These are phyloP conservation scores for Elaeis oleifera DNA, from an alignment of 202 grass and related monocot genomes.

Conservation along the genomic window DNA sequence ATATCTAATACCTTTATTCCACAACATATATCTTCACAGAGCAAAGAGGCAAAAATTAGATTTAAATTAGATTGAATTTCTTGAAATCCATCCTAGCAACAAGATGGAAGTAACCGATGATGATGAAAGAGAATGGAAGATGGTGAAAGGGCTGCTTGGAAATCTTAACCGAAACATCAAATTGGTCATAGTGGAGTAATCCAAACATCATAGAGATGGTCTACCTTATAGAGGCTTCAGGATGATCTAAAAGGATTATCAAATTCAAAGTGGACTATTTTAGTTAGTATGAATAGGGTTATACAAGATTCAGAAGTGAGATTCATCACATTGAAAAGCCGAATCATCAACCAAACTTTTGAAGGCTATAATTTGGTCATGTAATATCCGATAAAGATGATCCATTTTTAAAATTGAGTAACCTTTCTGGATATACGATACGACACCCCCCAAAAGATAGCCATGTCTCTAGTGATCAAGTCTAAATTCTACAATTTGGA, in stretches of 20 bases:
- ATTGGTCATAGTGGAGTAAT: constrained; percentile 35
- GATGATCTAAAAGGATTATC: background rate
- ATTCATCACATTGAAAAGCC: too few relatives aligned
- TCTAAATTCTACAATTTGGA: too few relatives aligned
- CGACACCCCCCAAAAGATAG: too few relatives aligned
- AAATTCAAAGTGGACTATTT: too few relatives aligned
- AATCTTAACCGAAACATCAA: constrained; percentile 23
- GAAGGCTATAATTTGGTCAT: too few relatives aligned
- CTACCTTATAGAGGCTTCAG: constrained; percentile 34
- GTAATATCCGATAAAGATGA: too few relatives aligned
- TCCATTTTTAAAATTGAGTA: too few relatives aligned
- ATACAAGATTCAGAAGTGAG: too few relatives aligned
- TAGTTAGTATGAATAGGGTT: too few relatives aligned
- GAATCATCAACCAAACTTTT: too few relatives aligned
- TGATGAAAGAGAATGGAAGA: constrained; percentile 31
- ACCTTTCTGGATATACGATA: too few relatives aligned
- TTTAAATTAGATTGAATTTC: background rate
- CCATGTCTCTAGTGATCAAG: too few relatives aligned
- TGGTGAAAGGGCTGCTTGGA: constrained; percentile 27
- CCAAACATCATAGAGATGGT: constrained; percentile 41
- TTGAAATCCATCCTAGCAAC: background rate
- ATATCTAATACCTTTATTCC: constrained; percentile 30
- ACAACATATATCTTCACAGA: constrained; percentile 24
- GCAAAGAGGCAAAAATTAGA: background rate
- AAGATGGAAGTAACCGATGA: constrained; percentile 22